phyloP scores from a whole-genome alignment of 2,329 filamentous ascomycete genomes.

The Dactylellina haptotyla region DNA sequence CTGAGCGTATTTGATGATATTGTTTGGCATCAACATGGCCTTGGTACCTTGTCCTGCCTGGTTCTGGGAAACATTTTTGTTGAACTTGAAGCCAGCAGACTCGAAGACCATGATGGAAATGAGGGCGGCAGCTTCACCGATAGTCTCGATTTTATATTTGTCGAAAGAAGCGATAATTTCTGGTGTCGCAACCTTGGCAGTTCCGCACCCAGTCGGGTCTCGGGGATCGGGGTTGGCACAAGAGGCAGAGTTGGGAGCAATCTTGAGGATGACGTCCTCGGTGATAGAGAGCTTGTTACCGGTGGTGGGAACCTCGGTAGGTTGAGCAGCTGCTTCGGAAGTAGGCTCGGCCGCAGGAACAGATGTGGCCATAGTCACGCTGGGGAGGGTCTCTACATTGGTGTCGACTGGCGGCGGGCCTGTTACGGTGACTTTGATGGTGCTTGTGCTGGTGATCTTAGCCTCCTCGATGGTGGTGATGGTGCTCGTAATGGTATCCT shows the following conservation, averaged over 20 bases:
- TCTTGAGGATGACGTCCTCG: constrained; percentile 64
- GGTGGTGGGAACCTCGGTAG: not conserved
- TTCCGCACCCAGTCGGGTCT: constrained; percentile 71
- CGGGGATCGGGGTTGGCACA: constrained; percentile 67
- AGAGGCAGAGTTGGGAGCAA: constrained; percentile 69
- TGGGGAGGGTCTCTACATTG: not conserved
- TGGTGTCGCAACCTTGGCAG: constrained; percentile 70
- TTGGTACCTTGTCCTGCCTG: constrained; percentile 76
- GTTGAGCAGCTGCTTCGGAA: not conserved
- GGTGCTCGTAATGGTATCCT: constrained; percentile 20
- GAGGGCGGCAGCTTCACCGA: constrained; percentile 74
- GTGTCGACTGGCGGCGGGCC: not conserved
- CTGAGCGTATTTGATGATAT: constrained; percentile 59
- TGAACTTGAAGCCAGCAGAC: constrained; percentile 75
- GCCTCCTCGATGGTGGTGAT: not conserved
- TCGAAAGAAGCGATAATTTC: constrained; percentile 69
- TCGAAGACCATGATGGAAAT: constrained; percentile 78
- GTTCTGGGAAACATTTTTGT: constrained; percentile 72
- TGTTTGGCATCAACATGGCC: constrained; percentile 71
- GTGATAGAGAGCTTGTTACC: constrained; percentile 50
- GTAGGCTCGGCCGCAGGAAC: not conserved
- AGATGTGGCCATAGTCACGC: not conserved
- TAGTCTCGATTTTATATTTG: constrained; percentile 68
- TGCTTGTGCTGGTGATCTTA: constrained; percentile 17
- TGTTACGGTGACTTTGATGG: constrained; percentile 5